These are phyloP conservation scores for Phaeoacremonium minimum DNA, from an alignment of 2,329 filamentous ascomycete species.

Conservation along the genomic window DNA sequence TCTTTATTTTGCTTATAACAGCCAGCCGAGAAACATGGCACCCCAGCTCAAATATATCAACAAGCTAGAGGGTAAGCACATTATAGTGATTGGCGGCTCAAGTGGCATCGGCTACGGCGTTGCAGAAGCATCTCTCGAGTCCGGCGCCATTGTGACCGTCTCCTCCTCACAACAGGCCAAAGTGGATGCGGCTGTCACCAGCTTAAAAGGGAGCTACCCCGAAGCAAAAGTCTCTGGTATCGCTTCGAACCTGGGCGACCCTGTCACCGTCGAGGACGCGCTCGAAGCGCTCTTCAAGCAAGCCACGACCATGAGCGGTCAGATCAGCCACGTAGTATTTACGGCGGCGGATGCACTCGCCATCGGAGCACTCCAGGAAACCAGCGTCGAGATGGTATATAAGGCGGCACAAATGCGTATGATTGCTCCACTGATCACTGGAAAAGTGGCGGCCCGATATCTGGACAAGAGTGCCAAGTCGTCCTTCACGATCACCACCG, in stretches of 20 bases:
- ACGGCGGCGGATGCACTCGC: constrained; percentile 22
- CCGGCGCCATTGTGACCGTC: constrained; percentile 51
- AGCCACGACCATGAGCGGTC: background rate
- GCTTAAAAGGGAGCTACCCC: constrained; percentile 7
- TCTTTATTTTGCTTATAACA: too few species aligned
- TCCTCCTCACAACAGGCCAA: constrained; percentile 49
- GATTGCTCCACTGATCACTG: constrained; percentile 22
- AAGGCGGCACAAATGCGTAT: constrained; percentile 22
- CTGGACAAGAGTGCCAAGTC: constrained; percentile 29
- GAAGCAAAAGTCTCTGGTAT: constrained; percentile 19
- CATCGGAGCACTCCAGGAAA: constrained; percentile 11
- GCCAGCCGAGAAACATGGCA: too few species aligned
- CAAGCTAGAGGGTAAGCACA: constrained; percentile 27
- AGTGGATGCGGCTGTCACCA: constrained; percentile 37
- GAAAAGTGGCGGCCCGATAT: constrained; percentile 21
- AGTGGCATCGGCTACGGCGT: constrained; percentile 59
- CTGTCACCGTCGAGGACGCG: constrained; percentile 21
- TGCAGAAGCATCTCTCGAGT: constrained; percentile 51
- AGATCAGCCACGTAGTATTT: constrained; percentile 18
- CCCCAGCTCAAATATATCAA: constrained; percentile 17
- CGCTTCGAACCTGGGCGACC: constrained; percentile 12
- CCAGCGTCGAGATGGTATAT: constrained; percentile 17
- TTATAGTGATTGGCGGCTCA: constrained; percentile 61
- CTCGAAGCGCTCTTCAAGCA: constrained; percentile 18
- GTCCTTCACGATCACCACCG: constrained; percentile 51